A percentile compares a stretch with the other conserved stretches of the same genome.
phyloP scores from a whole-genome alignment of 768 basidiomycete genomes.

The Tylopilus felleus region DNA sequence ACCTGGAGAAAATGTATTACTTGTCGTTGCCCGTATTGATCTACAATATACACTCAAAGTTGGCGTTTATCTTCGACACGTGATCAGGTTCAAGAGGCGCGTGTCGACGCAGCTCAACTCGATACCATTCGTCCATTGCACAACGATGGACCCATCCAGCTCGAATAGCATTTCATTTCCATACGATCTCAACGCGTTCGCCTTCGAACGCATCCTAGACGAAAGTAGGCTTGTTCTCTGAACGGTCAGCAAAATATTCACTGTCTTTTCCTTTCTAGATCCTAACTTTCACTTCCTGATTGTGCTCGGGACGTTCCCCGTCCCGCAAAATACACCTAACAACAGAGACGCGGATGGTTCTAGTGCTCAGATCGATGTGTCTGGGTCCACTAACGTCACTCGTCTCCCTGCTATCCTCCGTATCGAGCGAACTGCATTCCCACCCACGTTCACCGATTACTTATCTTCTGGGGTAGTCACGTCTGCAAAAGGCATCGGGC shows the following conservation, averaged over 20 bases:
- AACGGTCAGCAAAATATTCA: neutral
- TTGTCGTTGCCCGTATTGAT: too few species aligned
- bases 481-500: slow-evolving; percentile 47
- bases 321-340: neutral
- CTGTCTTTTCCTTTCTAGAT: slow-evolving; percentile 37
- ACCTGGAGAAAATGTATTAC: too few species aligned
- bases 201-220: slow-evolving; percentile 48
- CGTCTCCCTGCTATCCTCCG: slow-evolving; percentile 64
- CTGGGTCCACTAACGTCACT: slow-evolving; percentile 1
- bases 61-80: too few species aligned
- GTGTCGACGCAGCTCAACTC: too few species aligned
- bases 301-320: slow-evolving; percentile 64
- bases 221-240: slow-evolving; percentile 35
- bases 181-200: slow-evolving; percentile 44
- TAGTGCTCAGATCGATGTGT: neutral
- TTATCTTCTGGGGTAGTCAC: slow-evolving; percentile 41
- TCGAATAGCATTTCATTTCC: neutral
- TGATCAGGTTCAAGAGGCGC: too few species aligned
- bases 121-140: neutral
- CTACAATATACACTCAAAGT: too few species aligned
- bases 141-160: neutral
- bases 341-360: neutral
- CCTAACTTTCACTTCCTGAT: slow-evolving; percentile 56
- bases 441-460: slow-evolving; percentile 34
- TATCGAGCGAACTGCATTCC: slow-evolving; percentile 72